A percentile compares a stretch with the other conserved stretches of the same genome.
Evolutionary conservation across 73 alveolate genomes (phyloP).

Genomic region (Paramecium pentaurelia): DNA sequence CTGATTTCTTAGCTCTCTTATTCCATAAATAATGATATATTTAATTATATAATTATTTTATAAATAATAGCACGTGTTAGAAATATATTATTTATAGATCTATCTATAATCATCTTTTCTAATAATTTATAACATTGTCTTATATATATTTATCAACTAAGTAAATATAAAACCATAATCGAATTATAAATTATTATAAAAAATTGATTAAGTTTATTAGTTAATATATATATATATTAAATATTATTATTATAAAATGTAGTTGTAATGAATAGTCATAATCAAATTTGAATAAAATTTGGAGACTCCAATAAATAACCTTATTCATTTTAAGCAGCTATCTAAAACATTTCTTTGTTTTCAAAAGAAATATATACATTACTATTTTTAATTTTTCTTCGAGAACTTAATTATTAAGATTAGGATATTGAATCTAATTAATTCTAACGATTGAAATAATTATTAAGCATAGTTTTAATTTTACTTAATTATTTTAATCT

Average conservation of each 20-base stretch:
- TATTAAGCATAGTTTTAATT: neutral
- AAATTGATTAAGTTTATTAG: neutral
- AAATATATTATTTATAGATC: neutral
- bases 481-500: neutral
- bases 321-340: neutral
- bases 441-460: neutral
- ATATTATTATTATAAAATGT: neutral
- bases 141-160: neutral
- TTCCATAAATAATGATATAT: neutral
- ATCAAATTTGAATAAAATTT: neutral
- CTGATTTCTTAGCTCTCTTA: constrained; percentile 21
- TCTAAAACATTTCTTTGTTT: neutral
- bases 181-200: neutral
- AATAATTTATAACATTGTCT: neutral
- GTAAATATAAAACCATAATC: neutral
- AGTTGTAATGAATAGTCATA: neutral
- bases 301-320: neutral
- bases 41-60: neutral
- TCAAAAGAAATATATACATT: neutral
- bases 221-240: neutral
- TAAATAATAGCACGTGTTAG: neutral
- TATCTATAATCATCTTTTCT: neutral
- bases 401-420: neutral
- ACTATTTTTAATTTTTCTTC: neutral
- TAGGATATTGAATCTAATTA: neutral